phyloP scores from a whole-genome alignment of 2,329 filamentous ascomycete species.

The Colletotrichum echinochloae region DNA sequence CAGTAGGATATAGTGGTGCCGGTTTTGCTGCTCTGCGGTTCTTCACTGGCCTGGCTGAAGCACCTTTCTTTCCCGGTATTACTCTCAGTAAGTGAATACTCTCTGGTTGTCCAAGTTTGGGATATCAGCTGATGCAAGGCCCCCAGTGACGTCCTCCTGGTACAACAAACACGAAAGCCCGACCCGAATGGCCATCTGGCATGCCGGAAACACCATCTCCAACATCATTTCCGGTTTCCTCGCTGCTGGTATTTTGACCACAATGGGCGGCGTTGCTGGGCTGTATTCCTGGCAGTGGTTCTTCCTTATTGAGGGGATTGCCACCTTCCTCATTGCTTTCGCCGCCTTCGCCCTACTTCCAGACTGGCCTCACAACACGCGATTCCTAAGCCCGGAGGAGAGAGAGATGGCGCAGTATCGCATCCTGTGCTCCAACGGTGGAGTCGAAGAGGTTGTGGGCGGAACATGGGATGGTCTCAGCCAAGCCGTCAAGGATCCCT shows the following conservation, averaged over 20 bases:
- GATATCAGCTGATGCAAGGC: not conserved
- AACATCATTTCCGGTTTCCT: slow-evolving; percentile 59
- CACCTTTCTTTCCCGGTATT: slow-evolving; percentile 60
- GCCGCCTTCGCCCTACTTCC: slow-evolving; percentile 53
- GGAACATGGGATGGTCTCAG: slow-evolving; percentile 53
- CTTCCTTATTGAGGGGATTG: slow-evolving; percentile 56
- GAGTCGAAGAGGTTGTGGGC: slow-evolving; percentile 49
- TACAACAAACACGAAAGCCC: slow-evolving; percentile 58
- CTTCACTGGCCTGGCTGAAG: slow-evolving; percentile 47
- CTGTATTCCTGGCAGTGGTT: slow-evolving; percentile 60
- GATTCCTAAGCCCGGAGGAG: slow-evolving; percentile 55
- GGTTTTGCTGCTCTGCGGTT: slow-evolving; percentile 45
- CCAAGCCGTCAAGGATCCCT: slow-evolving; percentile 50
- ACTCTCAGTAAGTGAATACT: slow-evolving; percentile 50
- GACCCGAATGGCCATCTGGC: slow-evolving; percentile 57
- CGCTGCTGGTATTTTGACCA: slow-evolving; percentile 57
- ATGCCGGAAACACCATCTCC: slow-evolving; percentile 58
- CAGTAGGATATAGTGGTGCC: slow-evolving; percentile 33
- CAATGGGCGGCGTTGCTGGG: slow-evolving; percentile 54
- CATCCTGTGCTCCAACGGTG: slow-evolving; percentile 51
- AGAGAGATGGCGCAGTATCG: slow-evolving; percentile 53
- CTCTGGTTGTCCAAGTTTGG: not conserved
- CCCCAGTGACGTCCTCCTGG: slow-evolving; percentile 55
- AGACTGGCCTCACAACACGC: slow-evolving; percentile 53
- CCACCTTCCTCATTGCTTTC: slow-evolving; percentile 50